These are phyloP conservation scores for Musa itinerans DNA, from an alignment of 176 grass and related monocot species.

Conservation along the genomic window DNA sequence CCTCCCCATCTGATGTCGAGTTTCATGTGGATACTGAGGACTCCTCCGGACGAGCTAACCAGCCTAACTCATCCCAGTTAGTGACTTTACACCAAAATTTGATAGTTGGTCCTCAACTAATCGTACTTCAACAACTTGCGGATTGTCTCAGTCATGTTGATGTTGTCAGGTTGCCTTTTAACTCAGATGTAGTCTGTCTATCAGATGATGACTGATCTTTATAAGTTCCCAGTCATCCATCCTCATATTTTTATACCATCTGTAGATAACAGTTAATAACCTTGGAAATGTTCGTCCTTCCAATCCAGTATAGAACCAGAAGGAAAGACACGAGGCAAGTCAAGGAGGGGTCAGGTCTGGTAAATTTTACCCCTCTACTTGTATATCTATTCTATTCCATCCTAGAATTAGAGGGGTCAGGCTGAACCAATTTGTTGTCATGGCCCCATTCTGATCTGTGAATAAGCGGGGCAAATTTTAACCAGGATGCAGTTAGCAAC, in stretches of 20 bases:
- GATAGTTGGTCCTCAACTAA: background rate
- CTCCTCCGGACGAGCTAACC: background rate
- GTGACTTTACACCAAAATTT: background rate
- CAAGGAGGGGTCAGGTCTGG: too few relatives aligned
- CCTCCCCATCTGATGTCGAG: background rate
- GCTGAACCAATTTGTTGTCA: background rate
- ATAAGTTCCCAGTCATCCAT: background rate
- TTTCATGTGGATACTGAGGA: background rate
- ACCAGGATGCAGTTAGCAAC: background rate
- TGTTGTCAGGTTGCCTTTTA: background rate
- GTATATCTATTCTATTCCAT: background rate
- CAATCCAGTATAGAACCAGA: background rate
- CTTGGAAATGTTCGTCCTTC: background rate
- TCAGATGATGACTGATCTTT: constrained; percentile 12
- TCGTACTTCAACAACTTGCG: background rate
- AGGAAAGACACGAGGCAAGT: background rate
- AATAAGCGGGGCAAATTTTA: background rate
- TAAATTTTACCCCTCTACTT: too few relatives aligned
- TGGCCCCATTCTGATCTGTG: background rate
- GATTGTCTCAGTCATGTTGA: background rate
- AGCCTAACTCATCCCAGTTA: background rate
- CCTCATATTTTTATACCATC: background rate
- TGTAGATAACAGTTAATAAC: background rate
- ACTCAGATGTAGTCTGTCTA: constrained; percentile 3
- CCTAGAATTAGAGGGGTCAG: background rate